Base-by-base conservation (phyloP, 345 rosid species). In the Gossypioides kirkii region DNA sequence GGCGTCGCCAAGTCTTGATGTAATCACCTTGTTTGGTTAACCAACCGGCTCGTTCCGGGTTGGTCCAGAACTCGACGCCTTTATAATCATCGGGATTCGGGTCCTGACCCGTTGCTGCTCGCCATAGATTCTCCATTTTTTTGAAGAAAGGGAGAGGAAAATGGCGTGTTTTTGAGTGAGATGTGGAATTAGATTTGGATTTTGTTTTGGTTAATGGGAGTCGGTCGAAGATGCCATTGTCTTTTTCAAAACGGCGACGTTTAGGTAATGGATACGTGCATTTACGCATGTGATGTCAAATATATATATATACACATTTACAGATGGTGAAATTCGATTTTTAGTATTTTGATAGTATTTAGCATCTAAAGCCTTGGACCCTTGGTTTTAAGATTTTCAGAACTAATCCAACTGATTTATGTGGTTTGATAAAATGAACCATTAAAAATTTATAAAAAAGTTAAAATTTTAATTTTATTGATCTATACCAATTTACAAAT, bases 1-100 rank as follows among this genome's bases (percentile, higher is more conserved):
- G 96, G 52, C 94, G 86, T 23, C 96, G 91, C 98, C 98, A 92
- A 53, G 92, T 92, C 78, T 81, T 86, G 75, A 92, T 85, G 84
- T 92, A 89, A 73, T 92, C 94, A 45, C 98, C 93, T 79, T 90
- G 96, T 82, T 89, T 88, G 0, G 86, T 82, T 2, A 92, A 79
- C 96, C 96, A 90, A 2, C 98, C 93, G 22, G 89, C 77, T 45
- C 96, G 88, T 69, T 90, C 92, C 0, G 94, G 96, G 63, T 82
- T 55, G 1, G 88, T 76, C 96, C 94, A 92, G 83, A 85, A 90
- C 78, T 87, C 90, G 73, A 90, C 59, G 20, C 86, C 89, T 42
- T 76, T 74, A 84, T 86, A 90, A 53, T 89, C 94, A 1, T 83
- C 87, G 56, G 86, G 87, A 58, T 77, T 82, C 67, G 91, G 95